Evolutionary conservation across 2,329 filamentous ascomycete species (phyloP), one percentile per base, ranked within the genome.

Genomic region (Ophiostoma ulmi): DNA sequence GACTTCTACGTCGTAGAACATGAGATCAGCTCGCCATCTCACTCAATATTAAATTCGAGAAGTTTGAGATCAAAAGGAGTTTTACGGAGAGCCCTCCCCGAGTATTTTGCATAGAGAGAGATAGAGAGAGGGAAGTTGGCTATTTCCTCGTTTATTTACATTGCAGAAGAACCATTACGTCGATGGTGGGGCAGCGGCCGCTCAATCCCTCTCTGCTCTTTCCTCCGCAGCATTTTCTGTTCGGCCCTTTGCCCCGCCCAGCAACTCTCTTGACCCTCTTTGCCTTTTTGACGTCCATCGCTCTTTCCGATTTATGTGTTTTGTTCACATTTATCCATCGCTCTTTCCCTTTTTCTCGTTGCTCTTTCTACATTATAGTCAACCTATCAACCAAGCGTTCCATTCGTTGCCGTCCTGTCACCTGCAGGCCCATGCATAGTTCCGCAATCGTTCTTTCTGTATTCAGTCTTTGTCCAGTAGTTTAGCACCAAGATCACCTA

Each of bases 181-280:
- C 71, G 71, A 67, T 70, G 44, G 71, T 70, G 71, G 71, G 71
- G 71, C 68, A 63, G 58, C 58, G 3, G 58, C 26, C 58, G 58
- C 14, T 14, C 52, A 11, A 36, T 10, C 31, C 14, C 14, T 20
- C 58, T 52, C 38, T 44, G 58, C 65, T 61, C 17, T 14, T 41
- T 36, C n/a, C 22, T 58, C 39, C 66, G 52, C 52, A 64, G 66
- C 41, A 55, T 71, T 55, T 58, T 61, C 61, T 63, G 48, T 63
- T 70, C 68, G 70, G 68, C 39, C 70, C 70, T 70, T 70, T 68
- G 70, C 68, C 70, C 70, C 70, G 70, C 70, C 63, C 64, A 63
- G 55, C 61, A 22, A 26, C 5, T 22, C 22, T 48, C 44, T 13
- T 4, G 6, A 48, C 44, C 13, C 44, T 48, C 44, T 48, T 5